Base-by-base conservation (phyloP, 768 basidiomycete species). In the Auricularia sp. region DNA sequence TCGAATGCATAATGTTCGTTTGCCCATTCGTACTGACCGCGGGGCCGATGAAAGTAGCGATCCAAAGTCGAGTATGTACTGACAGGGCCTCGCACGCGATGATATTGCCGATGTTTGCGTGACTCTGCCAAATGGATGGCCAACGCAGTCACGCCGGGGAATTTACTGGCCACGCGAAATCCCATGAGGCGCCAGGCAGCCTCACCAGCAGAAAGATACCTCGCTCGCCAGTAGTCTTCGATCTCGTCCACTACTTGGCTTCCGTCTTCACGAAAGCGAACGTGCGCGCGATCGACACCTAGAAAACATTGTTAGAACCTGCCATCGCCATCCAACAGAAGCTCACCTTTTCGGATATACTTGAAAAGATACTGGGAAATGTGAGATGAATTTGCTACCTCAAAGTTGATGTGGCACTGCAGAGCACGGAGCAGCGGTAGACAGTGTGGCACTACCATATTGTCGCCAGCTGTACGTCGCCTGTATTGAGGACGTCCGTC, bases 301-400 rank as follows among this genome's bases (percentile, higher is more conserved):
- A 61, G 14, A 21, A 4, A 18, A 12, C 8, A 7, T 39, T 39
- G 39, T 39, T 8, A 39, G 7, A 39, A 39, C 39, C 39, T 12
- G 29, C 29, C 29, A 29, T 29, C 12, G 39, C 39, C 8, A 39
- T 12, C 39, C 7, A 39, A 18, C 3, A 23, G 16, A 51, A 7
- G 39, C 53, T 6, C n/a, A 74, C 76, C 74, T 74, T 78, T 77
- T 61, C 76, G 74, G n/a, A 77, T 71, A 62, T 77, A 79, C 60
- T 79, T 78, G 71, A 76, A 78, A 0, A 77, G 64, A 63, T 79
- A 79, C 56, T 75, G 73, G 61, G 78, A 77, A 0, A 78, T 47
- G 16, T 75, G 72, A 1, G 71, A 68, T 0, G 72, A 69, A 44
- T 63, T 70, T 0, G 74, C 72, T 6, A 72, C 68, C 36, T 77